Evolutionary conservation across 495 filamentous ascomycete genomes (phyloP), one percentile per base, ranked within the genome.

Genomic region (Trichoderma parareesei): DNA sequence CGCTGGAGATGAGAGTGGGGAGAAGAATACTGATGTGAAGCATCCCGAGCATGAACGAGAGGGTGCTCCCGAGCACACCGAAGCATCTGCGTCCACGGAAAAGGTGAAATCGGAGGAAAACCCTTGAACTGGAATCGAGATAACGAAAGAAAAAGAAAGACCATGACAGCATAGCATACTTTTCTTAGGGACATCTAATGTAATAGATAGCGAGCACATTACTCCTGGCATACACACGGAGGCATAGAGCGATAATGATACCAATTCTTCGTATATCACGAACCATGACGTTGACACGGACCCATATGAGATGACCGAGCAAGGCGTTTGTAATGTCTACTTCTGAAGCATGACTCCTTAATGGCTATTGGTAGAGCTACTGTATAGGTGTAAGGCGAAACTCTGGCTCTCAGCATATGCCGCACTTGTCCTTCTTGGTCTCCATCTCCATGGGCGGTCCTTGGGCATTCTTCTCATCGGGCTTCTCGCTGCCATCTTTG

Each of bases 161-260:
- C 9, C 16, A 20, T 49, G 18, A 20, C 16, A 27, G 4, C 8
- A 18, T 49, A 20, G 5, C 43, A 46, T 46, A 46, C n/a, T 46
- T 13, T 4, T 18, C 37, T 57, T 13, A 57, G 35, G 53, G 37
- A 27, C 53, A 35, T 57, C 14, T 6, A 38, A 35, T 57, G 33
- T 57, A 57, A 57, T 57, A 57, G 53, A 57, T 35, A 57, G 53
- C 53, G 53, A 27, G 33, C 53, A 57, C 20, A 7, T n/a, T 27
- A 57, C 18, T 57, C 27, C 16, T 11, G 53, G 33, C 33, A 55
- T 55, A 57, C 27, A 37, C 13, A 16, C 33, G 33, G 33, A 11
- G 53, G 53, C 53, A 57, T 57, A 57, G 5, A 57, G 53, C 53
- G 53, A 10, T 57, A 57, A 37, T 57, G 53, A 57, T 57, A 35